phyloP scores from a whole-genome alignment of 306 rosid genomes.

The Pyrus pyrifolia region DNA sequence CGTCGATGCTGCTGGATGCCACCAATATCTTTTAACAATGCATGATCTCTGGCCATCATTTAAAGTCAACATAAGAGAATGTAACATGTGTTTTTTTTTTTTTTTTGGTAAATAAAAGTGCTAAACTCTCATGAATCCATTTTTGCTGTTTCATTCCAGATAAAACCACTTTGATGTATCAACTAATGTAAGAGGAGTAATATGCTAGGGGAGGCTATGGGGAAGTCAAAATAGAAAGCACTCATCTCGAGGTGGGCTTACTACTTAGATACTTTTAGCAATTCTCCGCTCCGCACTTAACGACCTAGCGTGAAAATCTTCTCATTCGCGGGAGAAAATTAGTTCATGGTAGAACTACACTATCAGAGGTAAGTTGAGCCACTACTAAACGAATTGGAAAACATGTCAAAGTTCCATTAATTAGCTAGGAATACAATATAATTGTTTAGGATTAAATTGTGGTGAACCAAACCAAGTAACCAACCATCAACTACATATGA shows the following conservation, averaged over 20 bases:
- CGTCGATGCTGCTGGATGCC: not conserved
- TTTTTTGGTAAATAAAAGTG: no score
- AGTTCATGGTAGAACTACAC: no score
- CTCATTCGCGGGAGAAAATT: no score
- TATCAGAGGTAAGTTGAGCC: not conserved
- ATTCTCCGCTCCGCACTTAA: no score
- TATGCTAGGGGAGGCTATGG: no score
- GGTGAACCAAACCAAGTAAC: not conserved
- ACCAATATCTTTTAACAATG: not conserved
- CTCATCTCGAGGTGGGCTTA: rapidly evolving
- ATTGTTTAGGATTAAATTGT: not conserved
- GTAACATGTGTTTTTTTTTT: not conserved
- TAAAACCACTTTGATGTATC: no score
- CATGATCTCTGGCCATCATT: not conserved
- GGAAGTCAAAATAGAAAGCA: no score
- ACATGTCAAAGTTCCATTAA: not conserved
- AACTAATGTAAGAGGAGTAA: no score
- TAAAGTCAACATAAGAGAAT: not conserved
- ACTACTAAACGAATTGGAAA: not conserved
- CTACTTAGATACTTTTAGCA: no score
- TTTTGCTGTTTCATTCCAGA: no score
- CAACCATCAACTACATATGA: not conserved
- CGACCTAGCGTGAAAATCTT: no score
- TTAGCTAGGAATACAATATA: not conserved
- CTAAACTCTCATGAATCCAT: no score